Evolutionary conservation across 2,329 filamentous ascomycete genomes (phyloP).

Genomic region (Fusarium sp.): DNA sequence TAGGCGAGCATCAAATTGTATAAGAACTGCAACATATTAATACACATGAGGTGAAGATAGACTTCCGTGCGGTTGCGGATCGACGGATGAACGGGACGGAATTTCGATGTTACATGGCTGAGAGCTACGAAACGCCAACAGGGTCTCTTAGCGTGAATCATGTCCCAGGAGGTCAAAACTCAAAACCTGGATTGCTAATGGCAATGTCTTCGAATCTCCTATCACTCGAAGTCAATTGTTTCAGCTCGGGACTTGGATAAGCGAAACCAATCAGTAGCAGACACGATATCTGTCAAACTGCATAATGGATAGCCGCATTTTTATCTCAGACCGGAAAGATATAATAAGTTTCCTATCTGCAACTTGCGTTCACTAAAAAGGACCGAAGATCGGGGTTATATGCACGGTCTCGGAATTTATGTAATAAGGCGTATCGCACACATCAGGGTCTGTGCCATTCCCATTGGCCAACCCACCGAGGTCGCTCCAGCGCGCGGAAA

Average conservation of each 20-base stretch:
- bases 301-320: neutral
- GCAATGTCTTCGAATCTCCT: neutral
- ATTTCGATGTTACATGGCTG: neutral
- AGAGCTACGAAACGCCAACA: neutral
- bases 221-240: neutral
- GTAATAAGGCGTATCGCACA: neutral
- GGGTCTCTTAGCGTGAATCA: neutral
- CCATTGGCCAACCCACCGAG: neutral
- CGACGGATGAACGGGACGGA: neutral
- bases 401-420: neutral
- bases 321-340: neutral
- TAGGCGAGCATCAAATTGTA: neutral
- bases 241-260: neutral
- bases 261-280: neutral
- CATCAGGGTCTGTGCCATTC: neutral
- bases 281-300: neutral
- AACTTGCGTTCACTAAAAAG: neutral
- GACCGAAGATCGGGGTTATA: neutral
- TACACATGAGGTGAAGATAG: neutral
- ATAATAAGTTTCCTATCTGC: neutral
- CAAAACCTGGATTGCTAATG: neutral
- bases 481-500: neutral
- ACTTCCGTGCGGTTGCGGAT: neutral
- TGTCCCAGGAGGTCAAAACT: neutral
- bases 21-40: neutral